Percentiles rank a stretch among this genome's conserved stretches.
Evolutionary conservation across 192 early-diverging fungal species (phyloP).

Genomic region (Coemansia sp.): DNA sequence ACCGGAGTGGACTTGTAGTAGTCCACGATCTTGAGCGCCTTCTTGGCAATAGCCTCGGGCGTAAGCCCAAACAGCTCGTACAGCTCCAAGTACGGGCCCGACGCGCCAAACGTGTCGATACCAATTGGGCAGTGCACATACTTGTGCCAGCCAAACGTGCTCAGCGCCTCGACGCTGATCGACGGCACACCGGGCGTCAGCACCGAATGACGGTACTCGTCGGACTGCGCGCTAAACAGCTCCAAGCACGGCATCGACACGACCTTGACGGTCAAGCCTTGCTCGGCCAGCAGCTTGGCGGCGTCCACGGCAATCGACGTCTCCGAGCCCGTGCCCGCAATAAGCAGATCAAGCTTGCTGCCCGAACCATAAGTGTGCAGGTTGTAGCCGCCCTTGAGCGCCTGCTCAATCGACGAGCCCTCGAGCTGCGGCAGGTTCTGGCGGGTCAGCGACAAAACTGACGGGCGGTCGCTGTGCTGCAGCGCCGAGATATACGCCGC

Average conservation of each 20-base stretch:
- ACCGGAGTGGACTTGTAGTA: slow-evolving; percentile 64
- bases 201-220: slow-evolving; percentile 81
- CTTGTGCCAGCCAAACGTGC: slow-evolving; percentile 88
- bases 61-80: slow-evolving; percentile 87
- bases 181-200: slow-evolving; percentile 76
- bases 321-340: slow-evolving; percentile 92
- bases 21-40: slow-evolving; percentile 76
- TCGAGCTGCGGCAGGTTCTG: slow-evolving; percentile 93
- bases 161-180: slow-evolving; percentile 85
- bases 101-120: slow-evolving; percentile 86
- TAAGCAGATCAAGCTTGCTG: slow-evolving; percentile 66
- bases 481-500: slow-evolving; percentile 86
- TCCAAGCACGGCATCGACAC: slow-evolving; percentile 94
- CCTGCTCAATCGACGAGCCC: slow-evolving; percentile 77
- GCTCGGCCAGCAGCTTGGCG: slow-evolving; percentile 68
- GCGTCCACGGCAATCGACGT: slow-evolving; percentile 84
- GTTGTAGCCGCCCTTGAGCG: slow-evolving; percentile 83
- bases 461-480: slow-evolving; percentile 65
- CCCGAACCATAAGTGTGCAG: slow-evolving; percentile 64
- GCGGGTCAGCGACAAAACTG: slow-evolving; percentile 84
- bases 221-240: slow-evolving; percentile 81
- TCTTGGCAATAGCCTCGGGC: slow-evolving; percentile 67
- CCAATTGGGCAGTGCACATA: slow-evolving; percentile 88
- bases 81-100: slow-evolving; percentile 78
- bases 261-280: slow-evolving; percentile 66